Evolutionary conservation across 2,329 filamentous ascomycete genomes (phyloP).

Genomic region (Colletotrichum spaethianum): DNA sequence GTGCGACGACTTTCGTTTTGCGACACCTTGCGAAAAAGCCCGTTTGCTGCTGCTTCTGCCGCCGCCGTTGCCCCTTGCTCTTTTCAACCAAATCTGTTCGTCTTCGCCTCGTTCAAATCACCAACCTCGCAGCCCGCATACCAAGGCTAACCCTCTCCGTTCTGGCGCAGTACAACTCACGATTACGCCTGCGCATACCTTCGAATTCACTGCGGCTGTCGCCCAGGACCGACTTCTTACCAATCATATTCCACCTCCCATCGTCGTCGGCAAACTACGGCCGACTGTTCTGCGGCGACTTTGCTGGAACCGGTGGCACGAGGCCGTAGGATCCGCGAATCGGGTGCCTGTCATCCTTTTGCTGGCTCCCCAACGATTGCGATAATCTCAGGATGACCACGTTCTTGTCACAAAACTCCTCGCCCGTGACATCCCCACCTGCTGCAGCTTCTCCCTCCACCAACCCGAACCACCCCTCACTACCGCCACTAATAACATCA

Average conservation of each 20-base stretch:
- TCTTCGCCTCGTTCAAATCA: constrained; percentile 23
- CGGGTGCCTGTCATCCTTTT: constrained; percentile 46
- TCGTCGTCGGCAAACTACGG: not conserved
- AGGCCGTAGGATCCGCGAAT: constrained; percentile 39
- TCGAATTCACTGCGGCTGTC: constrained; percentile 1
- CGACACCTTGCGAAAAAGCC: constrained; percentile 33
- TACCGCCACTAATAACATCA: constrained; percentile 72
- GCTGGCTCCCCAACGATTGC: constrained; percentile 43
- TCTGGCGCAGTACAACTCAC: constrained; percentile 29
- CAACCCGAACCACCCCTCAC: constrained; percentile 67
- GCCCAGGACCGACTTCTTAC: not conserved
- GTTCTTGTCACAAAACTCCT: constrained; percentile 71
- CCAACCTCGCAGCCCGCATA: constrained; percentile 1
- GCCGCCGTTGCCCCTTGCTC: not conserved
- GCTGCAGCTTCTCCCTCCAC: constrained; percentile 59
- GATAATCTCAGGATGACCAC: constrained; percentile 58
- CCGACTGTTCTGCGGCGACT: constrained; percentile 11
- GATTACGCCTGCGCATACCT: constrained; percentile 34
- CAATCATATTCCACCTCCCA: constrained; percentile 11
- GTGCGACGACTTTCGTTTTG: constrained; percentile 43
- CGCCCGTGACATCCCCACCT: constrained; percentile 68
- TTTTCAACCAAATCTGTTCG: constrained; percentile 13
- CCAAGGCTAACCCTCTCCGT: not conserved
- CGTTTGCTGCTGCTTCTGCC: constrained; percentile 7
- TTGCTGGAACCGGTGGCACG: constrained; percentile 31